A percentile compares a stretch with the other conserved stretches of the same genome.
Evolutionary conservation across 768 basidiomycete species (phyloP).

Genomic region (Gloeopeniophorella convolvens): DNA sequence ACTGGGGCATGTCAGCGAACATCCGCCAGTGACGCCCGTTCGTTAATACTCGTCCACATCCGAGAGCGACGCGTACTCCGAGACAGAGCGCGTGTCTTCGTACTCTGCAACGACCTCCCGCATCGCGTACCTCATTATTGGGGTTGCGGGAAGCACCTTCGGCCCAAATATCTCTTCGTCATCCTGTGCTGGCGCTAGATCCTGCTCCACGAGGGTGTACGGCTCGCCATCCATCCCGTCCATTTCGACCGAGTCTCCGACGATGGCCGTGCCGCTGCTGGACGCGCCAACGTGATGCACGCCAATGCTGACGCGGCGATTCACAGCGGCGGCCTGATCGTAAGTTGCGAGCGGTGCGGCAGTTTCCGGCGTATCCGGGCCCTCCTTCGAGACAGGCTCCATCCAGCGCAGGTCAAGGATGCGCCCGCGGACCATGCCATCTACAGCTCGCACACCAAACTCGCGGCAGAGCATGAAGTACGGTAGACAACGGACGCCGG

Average conservation of each 20-base stretch:
- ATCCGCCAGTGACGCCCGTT: conserved; percentile 10
- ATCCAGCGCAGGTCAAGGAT: conserved; percentile 76
- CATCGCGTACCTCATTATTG: conserved; percentile 83
- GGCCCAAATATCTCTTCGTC: conserved; percentile 61
- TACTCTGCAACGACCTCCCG: conserved; percentile 78
- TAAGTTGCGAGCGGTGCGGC: conserved; percentile 21
- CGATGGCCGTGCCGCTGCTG: conserved; percentile 21
- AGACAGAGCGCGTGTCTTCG: conserved; percentile 65
- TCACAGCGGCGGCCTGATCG: conserved; percentile 21
- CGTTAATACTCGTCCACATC: conserved; percentile 67
- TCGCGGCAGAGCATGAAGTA: conserved; percentile 82
- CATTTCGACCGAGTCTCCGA: conserved; percentile 25
- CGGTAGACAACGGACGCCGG: conserved; percentile 55
- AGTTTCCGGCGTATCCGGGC: conserved; percentile 28
- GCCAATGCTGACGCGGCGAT: conserved; percentile 21
- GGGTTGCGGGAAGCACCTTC: conserved; percentile 67
- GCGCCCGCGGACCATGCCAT: conserved; percentile 76
- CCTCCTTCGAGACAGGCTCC: conserved; percentile 57
- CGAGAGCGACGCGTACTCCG: conserved; percentile 74
- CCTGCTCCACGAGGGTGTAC: conserved; percentile 35
- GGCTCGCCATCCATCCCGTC: conserved; percentile 35
- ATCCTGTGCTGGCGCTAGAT: conserved; percentile 35
- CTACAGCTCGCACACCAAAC: conserved; percentile 76
- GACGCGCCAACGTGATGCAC: conserved; percentile 20
- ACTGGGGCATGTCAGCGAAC: conserved; percentile 3